Base-by-base conservation (phyloP, 1,284 basidiomycete species). In the Gomphus sp. region DNA sequence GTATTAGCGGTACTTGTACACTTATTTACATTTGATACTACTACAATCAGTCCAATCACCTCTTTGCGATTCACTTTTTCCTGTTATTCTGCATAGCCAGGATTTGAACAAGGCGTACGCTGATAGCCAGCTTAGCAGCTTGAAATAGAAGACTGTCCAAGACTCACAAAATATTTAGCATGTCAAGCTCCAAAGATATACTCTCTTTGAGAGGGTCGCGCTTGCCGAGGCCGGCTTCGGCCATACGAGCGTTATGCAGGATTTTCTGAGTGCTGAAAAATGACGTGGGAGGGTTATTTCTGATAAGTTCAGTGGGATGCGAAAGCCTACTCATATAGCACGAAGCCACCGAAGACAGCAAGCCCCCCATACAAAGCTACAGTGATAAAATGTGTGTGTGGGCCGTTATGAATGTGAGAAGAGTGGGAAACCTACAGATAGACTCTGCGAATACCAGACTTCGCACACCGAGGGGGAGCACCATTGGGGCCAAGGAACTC, bases 271-370 rank as follows among this genome's bases (percentile, higher is more conserved):
- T 91, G 69, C 82, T 89, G 62, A 34, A 65, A 16, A 12, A 47
- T 11, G 36, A 33, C 4, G 36, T 3, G 18, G 1, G 7, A 37
- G 16, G 7, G n/a, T 11, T 34, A n/a, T 47, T 28, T 8, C 39
- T 16, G 10, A 4, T 33, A 8, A 9, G 7, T 31, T 28, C 37
- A 52, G 25, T 4, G 44, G 12, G 49, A 45, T 9, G 28, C 33
- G 43, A n/a, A 72, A n/a, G 41, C 84, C 68, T 69, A 87, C 88
- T 95, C 92, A 67, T 85, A 95, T 36, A 95, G 82, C 16, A 93
- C 87, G 66, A 94, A 91, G 37, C 87, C 91, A 58, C 87, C 76
- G 68, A 96, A 95, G 3, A 96, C 87, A 31, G 89, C 93, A 41
- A 95, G 78, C 61, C 92, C 91, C 56, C 91, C 91, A 63, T 91